Percentiles rank a stretch among this genome's conserved stretches.
Conservation (phyloP, 2,329 filamentous ascomycete species). For the Xenosphaeropsis pyriputrescens region DNA sequence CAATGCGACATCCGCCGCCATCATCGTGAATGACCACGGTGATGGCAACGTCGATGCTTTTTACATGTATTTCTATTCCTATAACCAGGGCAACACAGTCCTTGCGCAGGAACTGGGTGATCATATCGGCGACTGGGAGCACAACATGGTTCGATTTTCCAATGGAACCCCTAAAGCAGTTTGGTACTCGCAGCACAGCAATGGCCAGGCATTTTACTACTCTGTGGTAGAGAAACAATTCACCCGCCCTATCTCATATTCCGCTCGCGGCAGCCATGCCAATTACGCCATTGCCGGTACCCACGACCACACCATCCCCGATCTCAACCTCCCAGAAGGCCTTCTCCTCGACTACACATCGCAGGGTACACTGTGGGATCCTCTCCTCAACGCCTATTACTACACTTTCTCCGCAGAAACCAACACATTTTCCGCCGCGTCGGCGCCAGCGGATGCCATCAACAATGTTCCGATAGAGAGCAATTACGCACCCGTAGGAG, state of each 20-base stretch:
- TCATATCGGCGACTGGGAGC: conserved; percentile 55
- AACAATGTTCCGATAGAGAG: conserved; percentile 4
- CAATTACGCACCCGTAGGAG: conserved; percentile 29
- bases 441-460: background rate
- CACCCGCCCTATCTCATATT: conserved; percentile 38
- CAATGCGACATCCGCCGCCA: conserved; percentile 29
- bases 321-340: conserved; percentile 37
- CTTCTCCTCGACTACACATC: conserved; percentile 39
- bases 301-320: conserved; percentile 49
- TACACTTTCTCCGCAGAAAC: conserved; percentile 33
- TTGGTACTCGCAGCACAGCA: conserved; percentile 49
- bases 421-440: conserved; percentile 6
- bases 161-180: conserved; percentile 36
- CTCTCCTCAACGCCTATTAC: conserved; percentile 34
- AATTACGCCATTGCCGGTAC: conserved; percentile 43
- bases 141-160: conserved; percentile 51
- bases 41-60: conserved; percentile 24
- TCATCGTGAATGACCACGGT: conserved; percentile 43
- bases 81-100: conserved; percentile 17
- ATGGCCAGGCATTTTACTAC: conserved; percentile 49
- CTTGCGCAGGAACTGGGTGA: conserved; percentile 16
- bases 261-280: conserved; percentile 46
- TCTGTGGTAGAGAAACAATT: conserved; percentile 34
- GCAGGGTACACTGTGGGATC: conserved; percentile 43
- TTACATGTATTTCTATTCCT: conserved; percentile 21